These are phyloP conservation scores for Gryganskiella cystojenkinii DNA, from an alignment of 192 early-diverging fungal species.

Conservation along the genomic window DNA sequence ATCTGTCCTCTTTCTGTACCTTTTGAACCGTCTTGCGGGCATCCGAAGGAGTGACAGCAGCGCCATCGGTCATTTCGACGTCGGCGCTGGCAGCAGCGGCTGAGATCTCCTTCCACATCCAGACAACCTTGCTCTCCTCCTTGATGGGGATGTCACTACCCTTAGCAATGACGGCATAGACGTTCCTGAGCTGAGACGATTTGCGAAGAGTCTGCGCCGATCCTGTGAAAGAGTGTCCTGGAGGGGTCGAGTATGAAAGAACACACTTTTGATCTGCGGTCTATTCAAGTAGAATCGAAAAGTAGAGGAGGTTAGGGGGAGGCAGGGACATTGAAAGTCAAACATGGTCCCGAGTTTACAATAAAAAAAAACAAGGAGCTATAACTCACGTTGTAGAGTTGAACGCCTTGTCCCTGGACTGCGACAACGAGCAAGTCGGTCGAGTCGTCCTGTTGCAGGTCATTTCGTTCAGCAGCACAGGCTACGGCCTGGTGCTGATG, in stretches of 20 bases:
- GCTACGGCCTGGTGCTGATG: conserved; percentile 27
- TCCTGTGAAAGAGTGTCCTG: conserved; percentile 57
- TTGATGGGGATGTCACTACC: conserved; percentile 59
- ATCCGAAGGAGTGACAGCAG: conserved; percentile 45
- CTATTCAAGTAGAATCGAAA: conserved; percentile 14
- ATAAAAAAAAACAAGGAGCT: not conserved
- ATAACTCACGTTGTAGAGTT: conserved; percentile 62
- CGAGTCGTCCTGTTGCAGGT: conserved; percentile 26
- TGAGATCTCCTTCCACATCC: conserved; percentile 60
- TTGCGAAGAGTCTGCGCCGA: conserved; percentile 52
- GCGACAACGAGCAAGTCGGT: conserved; percentile 55
- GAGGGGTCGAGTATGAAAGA: conserved; percentile 62
- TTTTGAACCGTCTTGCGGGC: conserved; percentile 23
- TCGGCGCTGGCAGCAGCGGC: conserved; percentile 20
- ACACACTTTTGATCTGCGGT: conserved; percentile 62
- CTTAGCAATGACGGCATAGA: conserved; percentile 59
- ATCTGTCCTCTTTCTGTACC: not conserved
- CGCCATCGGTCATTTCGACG: conserved; percentile 22
- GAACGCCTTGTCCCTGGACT: conserved; percentile 62
- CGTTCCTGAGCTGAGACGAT: conserved; percentile 41
- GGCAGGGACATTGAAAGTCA: not conserved
- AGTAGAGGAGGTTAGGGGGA: not conserved
- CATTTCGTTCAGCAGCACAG: too few species aligned
- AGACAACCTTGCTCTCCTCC: conserved; percentile 59
- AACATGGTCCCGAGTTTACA: too few species aligned